Evolutionary conservation across 2,329 filamentous ascomycete genomes (phyloP).

Genomic region (Neopestalotiopsis sp.): DNA sequence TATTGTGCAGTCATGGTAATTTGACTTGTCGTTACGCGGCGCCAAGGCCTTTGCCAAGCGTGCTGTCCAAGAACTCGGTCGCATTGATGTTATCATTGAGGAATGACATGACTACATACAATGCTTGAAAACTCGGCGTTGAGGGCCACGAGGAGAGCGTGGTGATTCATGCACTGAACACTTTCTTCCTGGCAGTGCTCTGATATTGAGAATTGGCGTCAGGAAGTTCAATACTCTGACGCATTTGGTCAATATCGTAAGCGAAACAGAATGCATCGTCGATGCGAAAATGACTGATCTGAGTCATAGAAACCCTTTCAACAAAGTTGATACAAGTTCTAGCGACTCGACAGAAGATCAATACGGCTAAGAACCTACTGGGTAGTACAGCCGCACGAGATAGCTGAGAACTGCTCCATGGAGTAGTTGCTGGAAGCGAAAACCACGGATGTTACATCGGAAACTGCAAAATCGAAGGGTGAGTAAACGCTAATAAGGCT

Average conservation of each 20-base stretch:
- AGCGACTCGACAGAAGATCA: constrained; percentile 25
- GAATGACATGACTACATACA: background rate
- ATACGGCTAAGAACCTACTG: constrained; percentile 26
- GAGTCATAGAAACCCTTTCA: constrained; percentile 20
- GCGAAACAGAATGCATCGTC: constrained; percentile 21
- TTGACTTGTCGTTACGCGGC: constrained; percentile 9
- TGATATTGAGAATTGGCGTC: constrained; percentile 45
- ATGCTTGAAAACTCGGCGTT: background rate
- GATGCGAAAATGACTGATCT: background rate
- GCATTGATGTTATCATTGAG: constrained; percentile 16
- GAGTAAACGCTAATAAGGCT: constrained; percentile 32
- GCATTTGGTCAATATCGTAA: constrained; percentile 43
- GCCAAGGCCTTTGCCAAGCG: constrained; percentile 10
- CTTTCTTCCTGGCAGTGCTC: constrained; percentile 46
- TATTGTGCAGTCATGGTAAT: constrained; percentile 5
- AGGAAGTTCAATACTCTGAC: constrained; percentile 37
- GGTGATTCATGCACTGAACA: constrained; percentile 52
- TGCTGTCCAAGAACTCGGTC: constrained; percentile 18
- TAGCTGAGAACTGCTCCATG: constrained; percentile 41
- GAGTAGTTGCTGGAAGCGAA: constrained; percentile 40
- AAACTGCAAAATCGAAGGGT: constrained; percentile 33
- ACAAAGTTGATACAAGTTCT: constrained; percentile 41
- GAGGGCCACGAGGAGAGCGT: constrained; percentile 27
- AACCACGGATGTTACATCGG: constrained; percentile 46
- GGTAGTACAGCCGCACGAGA: constrained; percentile 43